Conservation (phyloP, 352 stramenopile genomes). For the Globisporangium irregulare region DNA sequence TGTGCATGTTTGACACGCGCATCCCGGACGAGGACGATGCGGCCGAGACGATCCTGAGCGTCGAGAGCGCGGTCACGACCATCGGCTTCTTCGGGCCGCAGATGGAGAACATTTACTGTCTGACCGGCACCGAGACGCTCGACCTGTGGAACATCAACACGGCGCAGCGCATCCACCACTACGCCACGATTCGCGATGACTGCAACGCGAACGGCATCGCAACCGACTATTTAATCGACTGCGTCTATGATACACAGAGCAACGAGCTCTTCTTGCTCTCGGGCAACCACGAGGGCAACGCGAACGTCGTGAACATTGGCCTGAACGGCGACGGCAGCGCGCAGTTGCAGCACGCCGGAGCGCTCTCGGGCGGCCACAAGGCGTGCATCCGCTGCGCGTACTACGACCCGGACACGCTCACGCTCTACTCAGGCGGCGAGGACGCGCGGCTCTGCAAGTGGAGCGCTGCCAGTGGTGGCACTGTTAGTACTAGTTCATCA, state of each 20-base stretch:
- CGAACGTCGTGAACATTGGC: slow-evolving; percentile 74
- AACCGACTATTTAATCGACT: slow-evolving; percentile 88
- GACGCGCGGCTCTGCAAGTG: slow-evolving; percentile 86
- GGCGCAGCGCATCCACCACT: slow-evolving; percentile 80
- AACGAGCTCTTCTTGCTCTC: slow-evolving; percentile 76
- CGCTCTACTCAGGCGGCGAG: slow-evolving; percentile 83
- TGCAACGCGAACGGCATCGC: slow-evolving; percentile 59
- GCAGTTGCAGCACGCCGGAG: slow-evolving; percentile 49
- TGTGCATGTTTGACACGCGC: slow-evolving; percentile 88
- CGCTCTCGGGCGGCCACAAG: slow-evolving; percentile 73
- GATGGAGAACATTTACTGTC: slow-evolving; percentile 78
- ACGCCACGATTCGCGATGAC: slow-evolving; percentile 67
- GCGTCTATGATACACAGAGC: slow-evolving; percentile 71
- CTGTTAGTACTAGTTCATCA: not conserved
- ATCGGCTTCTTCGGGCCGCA: slow-evolving; percentile 87
- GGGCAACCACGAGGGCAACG: slow-evolving; percentile 70
- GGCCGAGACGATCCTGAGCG: slow-evolving; percentile 88
- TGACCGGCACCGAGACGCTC: slow-evolving; percentile 87
- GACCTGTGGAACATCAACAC: slow-evolving; percentile 89
- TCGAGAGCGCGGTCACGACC: slow-evolving; percentile 85
- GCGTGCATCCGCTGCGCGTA: slow-evolving; percentile 79
- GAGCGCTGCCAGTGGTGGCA: slow-evolving; percentile 19
- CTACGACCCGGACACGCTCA: slow-evolving; percentile 48
- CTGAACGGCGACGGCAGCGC: slow-evolving; percentile 36
- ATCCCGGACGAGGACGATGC: slow-evolving; percentile 86